phyloP scores from a whole-genome alignment of 495 filamentous ascomycete genomes.

The Trichoderma asperelloides region DNA sequence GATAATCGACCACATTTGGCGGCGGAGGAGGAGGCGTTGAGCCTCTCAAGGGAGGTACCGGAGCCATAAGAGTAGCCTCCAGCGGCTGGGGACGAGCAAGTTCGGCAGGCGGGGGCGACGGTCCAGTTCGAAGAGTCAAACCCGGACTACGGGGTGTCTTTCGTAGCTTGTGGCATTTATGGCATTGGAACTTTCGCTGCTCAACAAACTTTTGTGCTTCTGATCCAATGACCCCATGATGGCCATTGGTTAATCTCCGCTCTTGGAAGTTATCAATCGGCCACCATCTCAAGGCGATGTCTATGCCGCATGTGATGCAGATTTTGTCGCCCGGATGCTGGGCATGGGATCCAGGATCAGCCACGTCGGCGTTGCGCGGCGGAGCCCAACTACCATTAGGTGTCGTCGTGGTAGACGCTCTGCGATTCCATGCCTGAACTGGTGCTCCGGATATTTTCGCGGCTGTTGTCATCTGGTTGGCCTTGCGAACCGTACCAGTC shows the following conservation, averaged over 20 bases:
- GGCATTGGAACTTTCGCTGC: slow-evolving; percentile 45
- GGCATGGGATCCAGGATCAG: slow-evolving; percentile 12
- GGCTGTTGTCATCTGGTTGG: slow-evolving; percentile 40
- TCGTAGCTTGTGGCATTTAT: slow-evolving; percentile 43
- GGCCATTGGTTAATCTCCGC: slow-evolving; percentile 29
- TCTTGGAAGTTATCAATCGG: slow-evolving; percentile 33
- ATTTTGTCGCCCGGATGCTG: slow-evolving; percentile 32
- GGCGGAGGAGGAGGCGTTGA: neutral
- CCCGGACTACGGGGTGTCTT: slow-evolving; percentile 22
- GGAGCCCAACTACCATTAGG: slow-evolving; percentile 2
- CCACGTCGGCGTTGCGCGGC: slow-evolving; percentile 13
- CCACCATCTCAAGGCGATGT: slow-evolving; percentile 57
- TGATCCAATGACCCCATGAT: slow-evolving; percentile 27
- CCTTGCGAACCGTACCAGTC: slow-evolving; percentile 87
- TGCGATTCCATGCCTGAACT: slow-evolving; percentile 23
- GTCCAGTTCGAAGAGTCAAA: slow-evolving; percentile 23
- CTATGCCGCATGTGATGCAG: slow-evolving; percentile 49
- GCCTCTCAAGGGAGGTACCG: neutral
- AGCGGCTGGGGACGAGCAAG: slow-evolving; percentile 23
- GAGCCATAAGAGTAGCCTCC: neutral
- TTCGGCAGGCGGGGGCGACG: slow-evolving; percentile 25
- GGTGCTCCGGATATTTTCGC: slow-evolving; percentile 29
- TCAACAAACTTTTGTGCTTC: slow-evolving; percentile 39
- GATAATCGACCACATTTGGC: neutral
- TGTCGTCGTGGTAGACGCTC: slow-evolving; percentile 27